Base-by-base conservation (phyloP, 805 yeast species). In the Cyberlindnera samutprakarnensis region DNA sequence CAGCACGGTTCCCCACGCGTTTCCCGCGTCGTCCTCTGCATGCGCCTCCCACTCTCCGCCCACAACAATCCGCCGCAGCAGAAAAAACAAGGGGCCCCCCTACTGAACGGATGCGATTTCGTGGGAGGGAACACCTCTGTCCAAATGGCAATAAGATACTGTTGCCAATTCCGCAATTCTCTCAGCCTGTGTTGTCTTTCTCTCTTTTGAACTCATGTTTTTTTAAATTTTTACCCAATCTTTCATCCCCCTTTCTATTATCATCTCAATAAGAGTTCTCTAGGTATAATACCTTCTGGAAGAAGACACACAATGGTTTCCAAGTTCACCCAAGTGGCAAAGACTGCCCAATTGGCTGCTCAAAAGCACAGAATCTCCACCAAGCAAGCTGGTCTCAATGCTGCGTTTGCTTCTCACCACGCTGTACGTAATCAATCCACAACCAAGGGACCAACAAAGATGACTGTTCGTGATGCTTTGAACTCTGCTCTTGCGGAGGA, bases 391-490 rank as follows among this genome's bases (percentile, higher is more conserved):
- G 37, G 32, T 14, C 33, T 41, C 35, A 28, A 23, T 23, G 28
- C 31, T 23, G 17, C 29, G 15, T 15, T 30, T 21, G 22, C 27
- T 18, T 22, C 32, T n/a, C 29, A 27, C 23, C 29, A 27, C 23
- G 21, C 27, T 13, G 31, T 38, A 23, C 38, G 43, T 32, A 32
- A 34, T 18, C 38, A 38, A 30, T 35, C 43, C 25, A 35, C 46
- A 20, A 15, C 20, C 14, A 18, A 25, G 23, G 17, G 22, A 9
- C 14, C 26, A 12, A 31, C 40, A 31, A 44, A 34, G 43, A 73
- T 90, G 72, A 85, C 97, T 12, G 96, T 92, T 37, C 82, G 99
- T 71, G 99, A 92, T 51, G 99, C 98, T 28, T 67, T 92, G 49
- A 92, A 92, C 70, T 66, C 78, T 43, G 98, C 96, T 19, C 70